phyloP scores from a whole-genome alignment of 2,329 filamentous ascomycete genomes.

The Bertia moriformis region DNA sequence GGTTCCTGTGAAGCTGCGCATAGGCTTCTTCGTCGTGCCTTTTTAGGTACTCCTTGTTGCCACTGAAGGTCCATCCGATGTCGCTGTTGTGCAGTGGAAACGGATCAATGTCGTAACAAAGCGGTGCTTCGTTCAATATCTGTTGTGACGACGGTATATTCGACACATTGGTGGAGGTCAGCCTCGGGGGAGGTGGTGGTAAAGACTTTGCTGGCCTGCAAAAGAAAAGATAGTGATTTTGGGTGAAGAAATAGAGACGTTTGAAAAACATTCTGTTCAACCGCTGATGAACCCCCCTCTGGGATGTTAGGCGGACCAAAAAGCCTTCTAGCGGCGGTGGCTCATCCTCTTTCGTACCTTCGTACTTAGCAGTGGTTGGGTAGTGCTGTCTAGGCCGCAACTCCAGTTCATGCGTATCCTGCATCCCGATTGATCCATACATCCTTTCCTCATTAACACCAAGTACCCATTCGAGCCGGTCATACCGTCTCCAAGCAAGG shows the following conservation, averaged over 20 bases:
- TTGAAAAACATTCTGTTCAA: constrained; percentile 50
- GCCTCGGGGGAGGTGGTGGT: constrained; percentile 38
- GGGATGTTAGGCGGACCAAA: constrained; percentile 45
- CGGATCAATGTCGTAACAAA: constrained; percentile 43
- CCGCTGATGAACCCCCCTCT: constrained; percentile 37
- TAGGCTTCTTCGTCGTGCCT: constrained; percentile 38
- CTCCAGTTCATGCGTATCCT: constrained; percentile 47
- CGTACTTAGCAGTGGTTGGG: constrained; percentile 26
- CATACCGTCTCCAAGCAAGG: constrained; percentile 52
- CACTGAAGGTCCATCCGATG: constrained; percentile 36
- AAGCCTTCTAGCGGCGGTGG: constrained; percentile 49
- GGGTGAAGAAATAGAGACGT: constrained; percentile 45
- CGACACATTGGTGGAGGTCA: constrained; percentile 21
- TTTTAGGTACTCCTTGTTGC: constrained; percentile 23
- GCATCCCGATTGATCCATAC: constrained; percentile 53
- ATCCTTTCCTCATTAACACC: constrained; percentile 48
- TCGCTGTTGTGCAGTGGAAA: constrained; percentile 33
- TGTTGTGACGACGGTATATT: constrained; percentile 33
- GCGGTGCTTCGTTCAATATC: constrained; percentile 33
- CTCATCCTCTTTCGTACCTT: constrained; percentile 26
- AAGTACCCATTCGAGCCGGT: constrained; percentile 51
- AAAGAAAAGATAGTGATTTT: constrained; percentile 47
- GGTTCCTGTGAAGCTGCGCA: constrained; percentile 37
- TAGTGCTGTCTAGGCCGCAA: constrained; percentile 49
- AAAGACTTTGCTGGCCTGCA: constrained; percentile 38